Conservation (phyloP, 2,329 filamentous ascomycete genomes). For the Talaromyces funiculosus region DNA sequence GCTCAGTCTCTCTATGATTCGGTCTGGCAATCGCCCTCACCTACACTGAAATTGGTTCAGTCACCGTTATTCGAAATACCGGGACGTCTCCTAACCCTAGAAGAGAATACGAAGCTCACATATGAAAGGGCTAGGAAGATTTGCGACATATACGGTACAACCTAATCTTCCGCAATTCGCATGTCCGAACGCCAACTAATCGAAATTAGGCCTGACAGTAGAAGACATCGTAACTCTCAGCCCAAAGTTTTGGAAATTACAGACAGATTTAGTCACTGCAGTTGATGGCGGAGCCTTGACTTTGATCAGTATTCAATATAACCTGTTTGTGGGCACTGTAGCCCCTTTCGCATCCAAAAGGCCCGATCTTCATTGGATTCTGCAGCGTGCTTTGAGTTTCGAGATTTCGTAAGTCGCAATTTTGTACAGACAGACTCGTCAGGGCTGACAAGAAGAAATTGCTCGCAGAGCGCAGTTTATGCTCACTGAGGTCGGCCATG, state of each 20-base stretch:
- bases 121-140: neutral
- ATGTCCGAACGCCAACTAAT: neutral
- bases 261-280: conserved; percentile 59
- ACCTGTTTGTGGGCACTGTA: conserved; percentile 20
- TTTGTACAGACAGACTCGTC: neutral
- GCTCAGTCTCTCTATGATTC: neutral
- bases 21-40: neutral
- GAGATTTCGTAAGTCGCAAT: conserved; percentile 18
- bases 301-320: conserved; percentile 19
- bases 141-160: neutral
- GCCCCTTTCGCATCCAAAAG: conserved; percentile 15
- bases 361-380: conserved; percentile 16
- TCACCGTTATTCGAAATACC: neutral
- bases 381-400: conserved; percentile 18
- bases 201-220: neutral
- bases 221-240: conserved; percentile 10
- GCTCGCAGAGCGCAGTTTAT: conserved; percentile 28
- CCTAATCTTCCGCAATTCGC: neutral
- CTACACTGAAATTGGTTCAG: neutral
- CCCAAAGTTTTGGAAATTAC: conserved; percentile 13
- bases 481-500: conserved; percentile 38
- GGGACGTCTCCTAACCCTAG: neutral
- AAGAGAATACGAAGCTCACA: neutral
- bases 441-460: neutral
- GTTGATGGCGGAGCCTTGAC: conserved; percentile 82